Evolutionary conservation across 495 filamentous ascomycete species (phyloP).

Genomic region (Parathielavia hyrcaniae): DNA sequence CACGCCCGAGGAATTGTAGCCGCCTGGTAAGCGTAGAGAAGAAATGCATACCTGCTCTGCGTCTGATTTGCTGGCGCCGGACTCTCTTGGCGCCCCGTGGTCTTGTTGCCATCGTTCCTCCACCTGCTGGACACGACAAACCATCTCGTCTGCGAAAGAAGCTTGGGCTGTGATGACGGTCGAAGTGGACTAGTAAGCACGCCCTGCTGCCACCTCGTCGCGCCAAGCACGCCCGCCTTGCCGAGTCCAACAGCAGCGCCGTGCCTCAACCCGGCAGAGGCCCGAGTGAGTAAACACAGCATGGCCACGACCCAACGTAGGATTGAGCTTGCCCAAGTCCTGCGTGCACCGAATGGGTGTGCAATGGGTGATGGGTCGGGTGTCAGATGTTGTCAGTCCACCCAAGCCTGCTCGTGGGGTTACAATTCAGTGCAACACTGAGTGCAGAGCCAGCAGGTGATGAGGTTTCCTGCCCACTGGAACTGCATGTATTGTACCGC

Average conservation of each 20-base stretch:
- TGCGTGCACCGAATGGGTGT: no score
- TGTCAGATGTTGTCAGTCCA: no score
- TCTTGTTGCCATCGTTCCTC: neutral
- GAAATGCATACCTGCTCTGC: slow-evolving; percentile 1
- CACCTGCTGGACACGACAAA: neutral
- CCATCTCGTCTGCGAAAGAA: neutral
- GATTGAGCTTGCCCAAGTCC: neutral
- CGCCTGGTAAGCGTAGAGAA: neutral
- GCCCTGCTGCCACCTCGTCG: neutral
- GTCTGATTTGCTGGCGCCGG: neutral
- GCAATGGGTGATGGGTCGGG: no score
- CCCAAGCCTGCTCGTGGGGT: no score
- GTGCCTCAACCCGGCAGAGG: neutral
- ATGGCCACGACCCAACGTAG: neutral
- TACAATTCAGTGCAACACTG: no score
- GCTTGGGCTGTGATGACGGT: neutral
- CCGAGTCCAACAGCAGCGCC: neutral
- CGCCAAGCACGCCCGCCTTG: neutral
- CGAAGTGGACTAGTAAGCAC: neutral
- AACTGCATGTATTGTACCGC: no score
- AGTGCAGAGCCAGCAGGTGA: no score
- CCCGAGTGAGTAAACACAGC: neutral
- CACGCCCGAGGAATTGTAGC: neutral
- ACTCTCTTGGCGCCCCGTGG: neutral
- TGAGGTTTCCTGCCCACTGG: no score